These are phyloP conservation scores for Tolypocladium capitatum DNA, from an alignment of 2,329 filamentous ascomycete genomes.

Conservation along the genomic window DNA sequence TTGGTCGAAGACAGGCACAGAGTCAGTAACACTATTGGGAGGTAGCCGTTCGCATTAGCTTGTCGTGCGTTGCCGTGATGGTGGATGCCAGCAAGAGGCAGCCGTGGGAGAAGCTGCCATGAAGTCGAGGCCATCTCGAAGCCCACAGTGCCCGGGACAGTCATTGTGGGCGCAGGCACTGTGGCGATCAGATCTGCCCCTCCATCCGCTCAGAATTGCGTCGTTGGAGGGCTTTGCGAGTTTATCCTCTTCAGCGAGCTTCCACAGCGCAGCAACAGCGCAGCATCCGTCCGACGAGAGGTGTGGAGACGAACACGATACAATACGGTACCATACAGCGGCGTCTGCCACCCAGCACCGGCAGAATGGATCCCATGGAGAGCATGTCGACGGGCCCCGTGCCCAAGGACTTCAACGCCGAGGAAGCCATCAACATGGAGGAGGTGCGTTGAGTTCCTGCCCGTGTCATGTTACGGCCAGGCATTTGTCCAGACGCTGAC, in stretches of 20 bases:
- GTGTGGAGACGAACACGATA: not conserved
- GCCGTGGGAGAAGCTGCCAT: not conserved
- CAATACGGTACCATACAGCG: not conserved
- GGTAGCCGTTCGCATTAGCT: too few species aligned
- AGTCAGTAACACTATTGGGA: too few species aligned
- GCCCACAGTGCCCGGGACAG: not conserved
- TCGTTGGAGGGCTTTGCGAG: not conserved
- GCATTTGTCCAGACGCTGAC: not conserved
- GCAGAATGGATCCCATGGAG: constrained; percentile 26
- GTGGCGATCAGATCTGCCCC: not conserved
- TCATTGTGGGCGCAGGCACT: not conserved
- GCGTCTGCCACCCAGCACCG: not conserved
- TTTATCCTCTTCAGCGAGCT: not conserved
- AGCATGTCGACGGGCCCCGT: constrained; percentile 22
- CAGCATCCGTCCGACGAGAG: not conserved
- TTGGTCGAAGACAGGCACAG: too few species aligned
- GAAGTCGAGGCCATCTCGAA: not conserved
- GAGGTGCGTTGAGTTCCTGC: too few species aligned
- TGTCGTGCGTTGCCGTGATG: not conserved
- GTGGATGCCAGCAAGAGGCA: not conserved
- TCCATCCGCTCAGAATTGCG: too few species aligned
- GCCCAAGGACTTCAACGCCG: constrained; percentile 46
- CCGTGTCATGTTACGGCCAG: too few species aligned
- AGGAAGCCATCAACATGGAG: constrained; percentile 41
- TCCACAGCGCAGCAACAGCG: not conserved